Conservation (phyloP, 2,329 filamentous ascomycete genomes). For the Aureobasidium vineae region DNA sequence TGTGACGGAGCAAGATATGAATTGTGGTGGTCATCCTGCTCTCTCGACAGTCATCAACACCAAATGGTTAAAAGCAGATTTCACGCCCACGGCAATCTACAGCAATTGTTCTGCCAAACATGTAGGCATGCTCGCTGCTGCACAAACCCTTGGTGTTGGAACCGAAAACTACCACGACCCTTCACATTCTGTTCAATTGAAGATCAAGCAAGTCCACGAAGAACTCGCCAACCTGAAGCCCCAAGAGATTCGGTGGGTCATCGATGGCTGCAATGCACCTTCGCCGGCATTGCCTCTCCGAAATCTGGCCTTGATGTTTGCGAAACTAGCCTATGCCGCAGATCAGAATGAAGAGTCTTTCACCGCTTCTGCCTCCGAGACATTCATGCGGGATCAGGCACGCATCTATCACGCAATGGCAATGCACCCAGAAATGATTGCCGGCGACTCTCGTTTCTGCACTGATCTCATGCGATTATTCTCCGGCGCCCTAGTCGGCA, state of each 20-base stretch:
- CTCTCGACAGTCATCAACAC: background rate
- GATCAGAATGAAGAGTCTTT: too few species aligned
- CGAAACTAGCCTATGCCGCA: constrained; percentile 42
- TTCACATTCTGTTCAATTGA: constrained; percentile 34
- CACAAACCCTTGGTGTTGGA: background rate
- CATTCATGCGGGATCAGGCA: too few species aligned
- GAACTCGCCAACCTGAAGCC: constrained; percentile 32
- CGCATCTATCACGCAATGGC: constrained; percentile 48
- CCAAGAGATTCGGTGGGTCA: constrained; percentile 43
- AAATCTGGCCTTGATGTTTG: constrained; percentile 41
- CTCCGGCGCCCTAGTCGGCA: constrained; percentile 45
- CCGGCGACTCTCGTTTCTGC: constrained; percentile 49
- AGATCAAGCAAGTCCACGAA: constrained; percentile 41
- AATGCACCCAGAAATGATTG: constrained; percentile 46
- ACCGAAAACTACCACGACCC: background rate
- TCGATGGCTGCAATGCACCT: constrained; percentile 52
- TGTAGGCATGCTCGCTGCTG: constrained; percentile 8
- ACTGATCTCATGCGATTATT: constrained; percentile 48
- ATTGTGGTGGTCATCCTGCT: constrained; percentile 3
- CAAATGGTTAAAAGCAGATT: background rate
- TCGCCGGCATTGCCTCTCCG: constrained; percentile 47
- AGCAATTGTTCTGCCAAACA: constrained; percentile 15
- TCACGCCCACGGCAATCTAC: background rate
- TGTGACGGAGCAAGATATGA: background rate
- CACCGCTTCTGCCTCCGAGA: too few species aligned